Evolutionary conservation across 257 asterid species (phyloP), one percentile per base, ranked within the genome.

Genomic region (Perilla frutescens): DNA sequence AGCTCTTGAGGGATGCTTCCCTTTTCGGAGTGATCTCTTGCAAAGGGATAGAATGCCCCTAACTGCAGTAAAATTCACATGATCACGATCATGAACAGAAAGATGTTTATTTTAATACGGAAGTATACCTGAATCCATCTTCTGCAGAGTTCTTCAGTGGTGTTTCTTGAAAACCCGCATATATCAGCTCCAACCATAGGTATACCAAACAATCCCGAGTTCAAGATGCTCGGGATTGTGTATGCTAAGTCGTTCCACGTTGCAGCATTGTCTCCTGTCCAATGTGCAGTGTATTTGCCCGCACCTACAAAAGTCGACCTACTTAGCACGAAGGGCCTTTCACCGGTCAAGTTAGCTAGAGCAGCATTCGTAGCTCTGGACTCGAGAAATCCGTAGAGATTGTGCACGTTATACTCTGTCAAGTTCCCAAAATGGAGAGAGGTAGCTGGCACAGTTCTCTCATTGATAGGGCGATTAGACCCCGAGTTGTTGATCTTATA

Each of bases 121-220:
- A 26, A 26, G 12, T 12, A 3, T 8, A 61, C 55, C 56, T 64
- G 70, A 45, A 94, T 91, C 99, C 99, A 94, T 43, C 97, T 87
- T 14, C 96, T 81, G 62, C 99, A 94, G 10, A 94, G 97, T 71
- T 94, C 99, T 73, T 94, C 99, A 0, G 87, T 91, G 0, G 99
- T 92, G 56, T 87, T 66, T 15, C 82, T 50, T 5, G 81, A 5
- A 40, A 91, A 91, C 40, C 99, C 99, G 72, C 97, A 94, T 64
- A 94, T 91, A 81, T 94, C 99, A 1, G 99, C 96, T 49, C 99
- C 99, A 73, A 91, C 93, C 99, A 94, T 90, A 0, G 99, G 99
- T 69, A 90, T 68, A 13, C 99, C 99, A 78, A 91, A 94, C 14
- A 94, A 32, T 12, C 99, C 97, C 55, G 78, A 91, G 62, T 76